phyloP scores from a whole-genome alignment of 169 alveolate genomes.

The Eimeria sp. region DNA sequence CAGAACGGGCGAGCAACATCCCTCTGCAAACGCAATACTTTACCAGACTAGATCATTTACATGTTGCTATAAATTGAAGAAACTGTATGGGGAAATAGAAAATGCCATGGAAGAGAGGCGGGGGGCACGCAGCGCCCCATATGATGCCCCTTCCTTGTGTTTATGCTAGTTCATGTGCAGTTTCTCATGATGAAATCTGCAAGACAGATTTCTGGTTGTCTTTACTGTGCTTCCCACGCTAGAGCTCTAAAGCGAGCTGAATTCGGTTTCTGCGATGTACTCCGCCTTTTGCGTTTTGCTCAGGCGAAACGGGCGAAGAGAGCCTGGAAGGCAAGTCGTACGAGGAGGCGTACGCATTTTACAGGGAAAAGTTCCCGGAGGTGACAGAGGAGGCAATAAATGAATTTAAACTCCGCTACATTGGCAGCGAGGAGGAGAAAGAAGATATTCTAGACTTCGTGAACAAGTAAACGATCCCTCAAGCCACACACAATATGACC shows the following conservation, averaged over 20 bases:
- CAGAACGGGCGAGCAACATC: slow-evolving; percentile 60
- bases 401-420: slow-evolving; percentile 47
- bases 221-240: background rate
- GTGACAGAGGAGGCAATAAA: slow-evolving; percentile 62
- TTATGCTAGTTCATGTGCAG: background rate
- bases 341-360: slow-evolving; percentile 78
- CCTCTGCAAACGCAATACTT: background rate
- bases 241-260: background rate
- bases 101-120: background rate
- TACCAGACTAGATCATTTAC: background rate
- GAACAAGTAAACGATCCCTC: background rate
- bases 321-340: slow-evolving; percentile 40
- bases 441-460: slow-evolving; percentile 74
- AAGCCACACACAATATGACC: background rate
- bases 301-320: slow-evolving; percentile 79
- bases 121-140: background rate
- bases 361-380: slow-evolving; percentile 77
- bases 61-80: background rate
- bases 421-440: slow-evolving; percentile 78
- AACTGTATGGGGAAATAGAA: background rate
- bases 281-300: no score
- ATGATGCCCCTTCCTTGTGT: background rate
- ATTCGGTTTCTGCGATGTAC: background rate
- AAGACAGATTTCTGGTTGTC: background rate
- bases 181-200: background rate